Evolutionary conservation across 2,329 filamentous ascomycete species (phyloP).

Genomic region (Trichoderma semiorbis): DNA sequence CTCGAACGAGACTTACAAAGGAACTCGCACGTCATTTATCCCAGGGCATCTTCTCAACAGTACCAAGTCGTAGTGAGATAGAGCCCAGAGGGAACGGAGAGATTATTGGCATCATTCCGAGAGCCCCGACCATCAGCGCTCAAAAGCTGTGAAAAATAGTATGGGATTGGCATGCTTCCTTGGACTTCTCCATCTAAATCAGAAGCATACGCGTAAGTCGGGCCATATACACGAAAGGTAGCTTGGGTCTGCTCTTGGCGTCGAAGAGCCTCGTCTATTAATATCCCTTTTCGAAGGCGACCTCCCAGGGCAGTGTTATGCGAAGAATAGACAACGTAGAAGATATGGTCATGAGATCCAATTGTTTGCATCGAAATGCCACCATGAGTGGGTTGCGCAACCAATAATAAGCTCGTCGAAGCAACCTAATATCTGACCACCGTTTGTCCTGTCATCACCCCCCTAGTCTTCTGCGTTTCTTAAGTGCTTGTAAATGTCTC

Average conservation of each 20-base stretch:
- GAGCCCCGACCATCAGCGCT: neutral
- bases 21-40: neutral
- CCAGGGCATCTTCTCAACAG: accelerated
- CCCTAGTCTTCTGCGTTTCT: neutral
- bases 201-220: neutral
- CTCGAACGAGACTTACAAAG: neutral
- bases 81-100: neutral
- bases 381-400: neutral
- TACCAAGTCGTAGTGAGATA: neutral
- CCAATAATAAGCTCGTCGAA: neutral
- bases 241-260: neutral
- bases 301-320: neutral
- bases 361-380: neutral
- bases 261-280: neutral
- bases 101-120: neutral
- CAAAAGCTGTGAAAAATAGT: neutral
- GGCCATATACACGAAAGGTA: neutral
- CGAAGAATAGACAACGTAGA: neutral
- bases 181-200: neutral
- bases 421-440: neutral
- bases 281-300: neutral
- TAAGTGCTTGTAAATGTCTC: neutral
- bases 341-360: neutral
- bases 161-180: neutral
- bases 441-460: neutral